Evolutionary conservation across 2,329 filamentous ascomycete genomes (phyloP), one percentile per base, ranked within the genome.

Genomic region (Fusarium sp.): DNA sequence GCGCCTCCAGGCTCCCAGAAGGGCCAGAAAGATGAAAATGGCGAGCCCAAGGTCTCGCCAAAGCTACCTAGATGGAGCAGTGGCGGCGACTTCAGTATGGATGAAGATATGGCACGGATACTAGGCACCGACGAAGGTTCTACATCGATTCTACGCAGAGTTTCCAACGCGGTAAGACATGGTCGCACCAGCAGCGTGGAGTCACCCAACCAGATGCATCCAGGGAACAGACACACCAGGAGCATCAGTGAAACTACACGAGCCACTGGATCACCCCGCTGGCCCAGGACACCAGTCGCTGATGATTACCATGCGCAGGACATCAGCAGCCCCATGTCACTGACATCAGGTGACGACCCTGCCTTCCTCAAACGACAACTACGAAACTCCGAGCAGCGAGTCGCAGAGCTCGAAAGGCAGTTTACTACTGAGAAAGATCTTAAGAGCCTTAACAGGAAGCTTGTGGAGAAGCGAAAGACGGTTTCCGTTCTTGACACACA

Each of bases 401-500:
- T 98, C 55, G 89, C 93, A 3, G 94, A 98, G 80, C 88, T 99
- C 55, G 92, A 95, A 79, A 86, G 90, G n/a, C 91, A 93, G 70
- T 93, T 93, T 74, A 85, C 82, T 50, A 86, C 85, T 4, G 88
- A 90, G 69, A 89, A 89, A 72, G 87, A 89, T 61, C 79, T 90
- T 25, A 92, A 92, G 80, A 91, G 90, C 73, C 89, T 97, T 30
- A 97, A 97, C 80, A 94, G 92, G 73, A 95, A 94, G 77, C 84
- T 98, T 25, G 87, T 92, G 37, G 94, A 98, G 80, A 98, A 98
- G 83, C 88, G 96, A 62, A 97, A 97, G 75, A 98, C 96, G 0
- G 96, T 99, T 78, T 95, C 95, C 9, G 92, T 97, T 20, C 85
- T 98, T 54, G 95, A 98, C 78, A 95, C 94, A 1, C 93, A 98